Conservation (phyloP, 257 asterid genomes). For the Osmanthus fragrans region DNA sequence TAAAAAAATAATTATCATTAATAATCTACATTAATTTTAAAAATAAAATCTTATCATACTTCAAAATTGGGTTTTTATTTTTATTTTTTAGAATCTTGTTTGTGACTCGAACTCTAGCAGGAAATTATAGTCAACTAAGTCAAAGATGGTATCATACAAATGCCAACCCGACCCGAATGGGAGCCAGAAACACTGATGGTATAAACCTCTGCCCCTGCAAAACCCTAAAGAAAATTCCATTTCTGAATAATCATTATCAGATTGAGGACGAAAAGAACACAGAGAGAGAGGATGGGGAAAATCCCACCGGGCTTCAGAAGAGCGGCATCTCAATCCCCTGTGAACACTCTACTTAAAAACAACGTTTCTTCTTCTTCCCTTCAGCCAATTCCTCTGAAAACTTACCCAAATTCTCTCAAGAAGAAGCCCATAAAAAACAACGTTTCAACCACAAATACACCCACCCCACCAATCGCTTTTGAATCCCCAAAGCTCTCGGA, state of each 20-base stretch:
- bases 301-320: slow-evolving; percentile 53
- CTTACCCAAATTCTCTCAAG: slow-evolving; percentile 34
- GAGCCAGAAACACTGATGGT: background rate
- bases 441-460: slow-evolving; percentile 21
- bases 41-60: too few relatives aligned
- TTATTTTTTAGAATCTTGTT: too few relatives aligned
- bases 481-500: slow-evolving; percentile 65
- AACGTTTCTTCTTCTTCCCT: slow-evolving; percentile 25
- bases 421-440: slow-evolving; percentile 25
- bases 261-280: slow-evolving; percentile 3
- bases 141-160: background rate
- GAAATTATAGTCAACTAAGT: background rate
- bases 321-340: slow-evolving; percentile 38
- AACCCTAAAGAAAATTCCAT: slow-evolving; percentile 44
- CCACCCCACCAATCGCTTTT: slow-evolving; percentile 39
- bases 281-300: slow-evolving; percentile 54
- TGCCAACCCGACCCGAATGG: slow-evolving; percentile 13
- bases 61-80: too few relatives aligned
- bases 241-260: slow-evolving; percentile 12
- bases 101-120: background rate
- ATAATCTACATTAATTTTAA: too few relatives aligned
- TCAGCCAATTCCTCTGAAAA: slow-evolving; percentile 26
- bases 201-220: slow-evolving; percentile 37
- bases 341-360: slow-evolving; percentile 40
- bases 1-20: too few relatives aligned